Base-by-base conservation (phyloP, 768 basidiomycete genomes). In the Phylloporus arenicola region DNA sequence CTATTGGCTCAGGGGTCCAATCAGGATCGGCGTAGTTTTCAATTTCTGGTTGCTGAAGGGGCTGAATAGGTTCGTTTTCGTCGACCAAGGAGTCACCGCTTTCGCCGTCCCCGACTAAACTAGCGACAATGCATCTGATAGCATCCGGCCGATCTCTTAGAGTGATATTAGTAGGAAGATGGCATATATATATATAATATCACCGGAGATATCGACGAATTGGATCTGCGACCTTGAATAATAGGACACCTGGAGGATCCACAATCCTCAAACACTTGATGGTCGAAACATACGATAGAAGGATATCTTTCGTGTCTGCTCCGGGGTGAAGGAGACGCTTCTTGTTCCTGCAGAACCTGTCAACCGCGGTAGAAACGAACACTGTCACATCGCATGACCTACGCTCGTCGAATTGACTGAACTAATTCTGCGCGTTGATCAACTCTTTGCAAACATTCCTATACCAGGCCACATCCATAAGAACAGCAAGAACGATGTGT, bases 1-100 rank as follows among this genome's bases (percentile, higher is more conserved):
- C 96, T 48, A 94, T 79, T 0, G 96, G 94, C 63, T 97, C 94
- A 0, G 96, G 96, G 40, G 88, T 84, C 96, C 96, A 99, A 52
- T 89, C 86, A 0, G 89, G 84, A 64, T 99, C 94, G 1, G 76
- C 77, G 60, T 88, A 97, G 55, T 97, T 91, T 56, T 98, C 95
- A 45, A 81, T 75, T 43, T 88, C 84, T 3, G 75, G 70, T 47
- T 84, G 82, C 57, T 90, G 84, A 33, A 92, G 69, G 13, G 88
- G 86, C 52, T 81, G 82, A 41, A 84, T 80, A 0, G 86, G 82
- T 48, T 95, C 92, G 56, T 80, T 88, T 52, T 92, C 90, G 58
- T 95, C 91, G 0, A 89, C 79, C 3, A 94, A 72, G 0, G 86
- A 82, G 65, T 93, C 91, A 0, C 87, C 80, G 38, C 83, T 80